Percentiles rank a stretch among this genome's conserved stretches.
phyloP scores from a whole-genome alignment of 768 basidiomycete species.

The Thelephora aurantiotincta region DNA sequence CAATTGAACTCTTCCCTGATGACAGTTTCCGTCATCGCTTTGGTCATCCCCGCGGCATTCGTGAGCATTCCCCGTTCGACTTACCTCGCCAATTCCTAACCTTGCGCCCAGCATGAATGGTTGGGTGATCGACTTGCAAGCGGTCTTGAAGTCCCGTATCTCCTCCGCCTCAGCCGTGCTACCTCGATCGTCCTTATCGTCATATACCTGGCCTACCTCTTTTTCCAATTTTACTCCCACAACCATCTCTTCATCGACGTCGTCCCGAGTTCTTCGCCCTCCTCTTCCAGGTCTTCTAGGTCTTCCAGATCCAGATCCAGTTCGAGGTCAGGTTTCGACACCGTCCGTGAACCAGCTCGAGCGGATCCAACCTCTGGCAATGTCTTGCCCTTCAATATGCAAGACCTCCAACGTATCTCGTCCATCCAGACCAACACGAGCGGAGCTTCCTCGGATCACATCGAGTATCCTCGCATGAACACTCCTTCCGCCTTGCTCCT shows the following conservation, averaged over 20 bases:
- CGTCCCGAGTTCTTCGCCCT: slow-evolving; percentile 5
- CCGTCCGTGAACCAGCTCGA: too few species aligned
- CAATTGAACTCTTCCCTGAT: slow-evolving; percentile 22
- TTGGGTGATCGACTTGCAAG: slow-evolving; percentile 21
- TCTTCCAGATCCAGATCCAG: too few species aligned
- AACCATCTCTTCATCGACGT: slow-evolving; percentile 23
- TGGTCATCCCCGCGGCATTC: slow-evolving; percentile 23
- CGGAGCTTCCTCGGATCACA: slow-evolving; percentile 2
- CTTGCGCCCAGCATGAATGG: slow-evolving; percentile 18
- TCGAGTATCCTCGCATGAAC: slow-evolving; percentile 22
- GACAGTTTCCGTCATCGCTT: slow-evolving; percentile 21
- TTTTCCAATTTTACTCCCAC: slow-evolving; percentile 43
- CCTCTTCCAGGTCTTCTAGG: slow-evolving; percentile 1
- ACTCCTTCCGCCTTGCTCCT: slow-evolving; percentile 19
- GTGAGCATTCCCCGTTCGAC: slow-evolving; percentile 13
- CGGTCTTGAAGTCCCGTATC: slow-evolving; percentile 22
- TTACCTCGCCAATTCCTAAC: slow-evolving; percentile 10
- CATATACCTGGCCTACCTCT: slow-evolving; percentile 26
- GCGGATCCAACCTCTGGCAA: too few species aligned
- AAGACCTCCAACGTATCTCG: too few species aligned
- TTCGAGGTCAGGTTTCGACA: too few species aligned
- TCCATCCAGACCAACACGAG: too few species aligned
- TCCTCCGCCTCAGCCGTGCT: slow-evolving; percentile 32
- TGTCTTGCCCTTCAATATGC: too few species aligned
- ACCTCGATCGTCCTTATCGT: slow-evolving; percentile 32